These are phyloP conservation scores for Suaeda aralocaspica DNA, from an alignment of 148 eudicot genomes.

Conservation along the genomic window DNA sequence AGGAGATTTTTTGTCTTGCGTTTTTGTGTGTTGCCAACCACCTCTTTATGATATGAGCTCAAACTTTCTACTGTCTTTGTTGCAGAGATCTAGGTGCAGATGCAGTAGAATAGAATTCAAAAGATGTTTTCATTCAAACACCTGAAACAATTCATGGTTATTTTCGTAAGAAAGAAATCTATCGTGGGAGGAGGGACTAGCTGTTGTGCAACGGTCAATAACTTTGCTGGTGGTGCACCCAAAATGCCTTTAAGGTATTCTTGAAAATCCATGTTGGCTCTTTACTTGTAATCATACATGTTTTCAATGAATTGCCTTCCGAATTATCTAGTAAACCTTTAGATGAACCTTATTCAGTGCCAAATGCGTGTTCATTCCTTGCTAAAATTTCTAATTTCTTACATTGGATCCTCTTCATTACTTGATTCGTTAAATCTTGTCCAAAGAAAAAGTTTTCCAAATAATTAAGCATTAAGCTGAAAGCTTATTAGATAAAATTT, in stretches of 20 bases:
- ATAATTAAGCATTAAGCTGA: too few species aligned
- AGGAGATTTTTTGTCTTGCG: background rate
- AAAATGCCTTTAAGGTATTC: conserved; percentile 18
- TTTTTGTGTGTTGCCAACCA: background rate
- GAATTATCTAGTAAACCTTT: background rate
- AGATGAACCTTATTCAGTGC: background rate
- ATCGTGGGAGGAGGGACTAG: conserved; percentile 1
- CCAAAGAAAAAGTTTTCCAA: too few species aligned
- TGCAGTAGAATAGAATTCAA: background rate
- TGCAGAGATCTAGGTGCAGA: background rate
- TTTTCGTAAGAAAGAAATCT: background rate
- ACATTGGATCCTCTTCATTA: background rate
- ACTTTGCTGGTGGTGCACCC: background rate
- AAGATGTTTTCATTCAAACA: background rate
- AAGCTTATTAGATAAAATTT: too few species aligned
- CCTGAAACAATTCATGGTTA: background rate
- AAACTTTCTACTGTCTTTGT: background rate
- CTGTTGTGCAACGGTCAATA: background rate
- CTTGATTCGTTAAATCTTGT: background rate
- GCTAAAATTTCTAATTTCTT: background rate
- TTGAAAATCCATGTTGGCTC: background rate
- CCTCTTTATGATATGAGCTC: background rate
- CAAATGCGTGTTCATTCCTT: background rate
- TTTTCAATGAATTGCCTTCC: background rate
- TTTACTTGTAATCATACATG: background rate